Evolutionary conservation across 352 stramenopile genomes (phyloP).

Genomic region (Pythium apleroticum): DNA sequence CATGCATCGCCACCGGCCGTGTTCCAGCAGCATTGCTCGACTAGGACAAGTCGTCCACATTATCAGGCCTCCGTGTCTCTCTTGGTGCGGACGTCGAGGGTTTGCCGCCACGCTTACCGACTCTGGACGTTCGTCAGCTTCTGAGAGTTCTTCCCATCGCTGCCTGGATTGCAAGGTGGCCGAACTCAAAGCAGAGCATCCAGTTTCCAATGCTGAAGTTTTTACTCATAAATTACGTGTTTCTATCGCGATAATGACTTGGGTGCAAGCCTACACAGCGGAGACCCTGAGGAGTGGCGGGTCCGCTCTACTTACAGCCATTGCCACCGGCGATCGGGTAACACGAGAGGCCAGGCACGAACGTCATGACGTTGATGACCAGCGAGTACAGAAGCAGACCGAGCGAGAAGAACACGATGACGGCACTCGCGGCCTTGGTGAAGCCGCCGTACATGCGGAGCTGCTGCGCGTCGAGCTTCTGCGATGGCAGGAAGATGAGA

Average conservation of each 20-base stretch:
- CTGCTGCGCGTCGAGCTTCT: slow-evolving; percentile 42
- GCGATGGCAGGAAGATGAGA: slow-evolving; percentile 39
- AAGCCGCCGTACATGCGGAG: slow-evolving; percentile 40
- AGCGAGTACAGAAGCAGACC: slow-evolving; percentile 27
- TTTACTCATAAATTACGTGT: slow-evolving; percentile 4
- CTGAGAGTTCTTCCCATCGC: too few relatives aligned
- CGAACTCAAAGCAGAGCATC: too few relatives aligned
- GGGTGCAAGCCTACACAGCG: too few relatives aligned
- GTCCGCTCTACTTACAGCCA: slow-evolving; percentile 22
- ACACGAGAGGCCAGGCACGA: slow-evolving; percentile 27
- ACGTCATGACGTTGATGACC: slow-evolving; percentile 33
- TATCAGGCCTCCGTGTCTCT: too few relatives aligned
- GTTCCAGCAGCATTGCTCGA: too few relatives aligned
- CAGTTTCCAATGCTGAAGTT: neutral
- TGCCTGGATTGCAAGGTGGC: too few relatives aligned
- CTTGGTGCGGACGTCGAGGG: too few relatives aligned
- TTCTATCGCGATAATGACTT: neutral
- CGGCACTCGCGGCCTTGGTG: slow-evolving; percentile 26
- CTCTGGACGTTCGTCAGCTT: neutral
- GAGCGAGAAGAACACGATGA: slow-evolving; percentile 28
- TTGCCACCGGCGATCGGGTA: slow-evolving; percentile 26
- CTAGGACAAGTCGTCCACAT: too few relatives aligned
- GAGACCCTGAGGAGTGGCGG: too few relatives aligned
- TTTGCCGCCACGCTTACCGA: too few relatives aligned
- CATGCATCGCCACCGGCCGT: too few relatives aligned